Evolutionary conservation across 768 basidiomycete species (phyloP), one percentile per base, ranked within the genome.

Genomic region (Agrocybe pediades): DNA sequence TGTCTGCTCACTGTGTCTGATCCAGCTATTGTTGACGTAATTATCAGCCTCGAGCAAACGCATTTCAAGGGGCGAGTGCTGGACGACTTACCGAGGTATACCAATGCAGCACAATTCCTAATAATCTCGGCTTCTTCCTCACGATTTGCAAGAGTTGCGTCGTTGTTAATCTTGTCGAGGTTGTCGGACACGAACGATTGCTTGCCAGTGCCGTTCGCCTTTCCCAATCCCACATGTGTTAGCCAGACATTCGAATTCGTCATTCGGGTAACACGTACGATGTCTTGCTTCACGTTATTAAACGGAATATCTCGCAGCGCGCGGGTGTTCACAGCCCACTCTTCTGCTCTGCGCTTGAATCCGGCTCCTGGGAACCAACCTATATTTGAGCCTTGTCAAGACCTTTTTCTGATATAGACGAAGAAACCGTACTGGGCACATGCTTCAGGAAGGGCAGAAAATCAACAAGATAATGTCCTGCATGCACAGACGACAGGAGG

Each of bases 271-370:
- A n/a, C 0, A 2, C 69, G 40, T 41, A 76, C 77, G 51, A 74
- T 56, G 11, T 56, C 29, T 21, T 49, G 43, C 45, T 71, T 70
- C 2, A 67, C 65, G 11, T 64, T 62, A 2, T 49, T 49, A 40
- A 70, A 78, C 1, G 74, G 76, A 9, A 64, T 56, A 7, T 77
- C 69, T 30, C 67, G 56, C 68, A 76, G 70, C n/a, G 61, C 64
- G 11, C 63, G 41, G 6, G 66, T 59, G 17, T 63, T 57, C 39
- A 59, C 63, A 1, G 62, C 65, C 73, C 75, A 78, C 53, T 71
- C 65, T 20, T 60, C 63, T 0, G 79, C 79, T 50, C 64, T 67
- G 39, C 56, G 48, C 60, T 78, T 71, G 70, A 70, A 73, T 1
- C 62, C 60, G 8, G 71, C 66, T 21, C 68, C 68, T 16, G 71